Conservation (phyloP, 495 filamentous ascomycete genomes). For the Symbiotaphrina buchneri region DNA sequence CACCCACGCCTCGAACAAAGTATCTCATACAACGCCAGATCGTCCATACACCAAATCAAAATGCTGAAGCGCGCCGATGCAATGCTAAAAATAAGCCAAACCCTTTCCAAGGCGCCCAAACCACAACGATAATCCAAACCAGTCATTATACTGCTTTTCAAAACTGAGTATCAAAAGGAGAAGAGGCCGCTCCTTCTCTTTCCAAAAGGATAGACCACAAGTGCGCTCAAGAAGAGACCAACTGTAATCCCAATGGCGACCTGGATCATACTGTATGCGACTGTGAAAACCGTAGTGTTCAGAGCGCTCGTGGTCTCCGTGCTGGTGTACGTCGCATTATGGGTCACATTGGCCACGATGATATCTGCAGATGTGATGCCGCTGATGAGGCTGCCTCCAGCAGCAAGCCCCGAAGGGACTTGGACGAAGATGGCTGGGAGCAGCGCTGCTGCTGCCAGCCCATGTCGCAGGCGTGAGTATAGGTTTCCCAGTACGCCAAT, state of each 20-base stretch:
- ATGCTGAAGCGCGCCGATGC: not conserved
- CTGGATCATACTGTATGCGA: slow-evolving; percentile 73
- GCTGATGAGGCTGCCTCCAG: slow-evolving; percentile 59
- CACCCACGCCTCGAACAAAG: not conserved
- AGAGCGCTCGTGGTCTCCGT: slow-evolving; percentile 21
- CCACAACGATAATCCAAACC: no score
- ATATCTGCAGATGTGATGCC: slow-evolving; percentile 69
- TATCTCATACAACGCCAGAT: not conserved
- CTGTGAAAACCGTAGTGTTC: slow-evolving; percentile 56
- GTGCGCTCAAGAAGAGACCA: slow-evolving; percentile 64
- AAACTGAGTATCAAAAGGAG: slow-evolving; percentile 59
- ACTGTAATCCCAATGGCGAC: slow-evolving; percentile 87
- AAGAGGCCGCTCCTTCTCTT: slow-evolving; percentile 82
- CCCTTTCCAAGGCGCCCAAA: not conserved
- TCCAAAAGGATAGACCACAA: slow-evolving; percentile 78
- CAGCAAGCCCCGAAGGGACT: slow-evolving; percentile 76
- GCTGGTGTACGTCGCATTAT: slow-evolving; percentile 19
- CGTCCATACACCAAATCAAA: not conserved
- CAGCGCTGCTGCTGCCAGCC: slow-evolving; percentile 71
- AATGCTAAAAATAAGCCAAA: not conserved
- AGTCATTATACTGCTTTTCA: no score
- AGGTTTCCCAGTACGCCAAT: slow-evolving; percentile 75
- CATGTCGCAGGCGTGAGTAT: slow-evolving; percentile 66
- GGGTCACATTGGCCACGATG: slow-evolving; percentile 29
- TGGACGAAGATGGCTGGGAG: slow-evolving; percentile 88